These are phyloP conservation scores for Dioszegia hungarica DNA, from an alignment of 768 basidiomycete genomes.

Conservation along the genomic window DNA sequence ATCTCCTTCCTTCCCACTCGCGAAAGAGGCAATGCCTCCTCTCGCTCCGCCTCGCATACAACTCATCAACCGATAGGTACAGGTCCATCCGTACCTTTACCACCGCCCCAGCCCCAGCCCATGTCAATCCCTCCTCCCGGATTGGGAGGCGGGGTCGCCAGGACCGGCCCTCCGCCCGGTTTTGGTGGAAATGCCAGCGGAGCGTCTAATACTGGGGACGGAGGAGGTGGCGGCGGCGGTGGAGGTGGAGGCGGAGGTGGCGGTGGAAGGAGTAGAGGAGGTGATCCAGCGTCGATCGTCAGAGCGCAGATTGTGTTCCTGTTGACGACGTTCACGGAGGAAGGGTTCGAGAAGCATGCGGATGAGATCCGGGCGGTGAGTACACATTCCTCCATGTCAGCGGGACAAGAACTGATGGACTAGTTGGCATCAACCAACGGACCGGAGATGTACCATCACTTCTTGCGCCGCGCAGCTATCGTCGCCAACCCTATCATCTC, in stretches of 20 bases:
- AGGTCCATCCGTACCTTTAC: background rate
- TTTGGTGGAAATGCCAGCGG: conserved; percentile 18
- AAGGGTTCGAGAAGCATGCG: conserved; percentile 91
- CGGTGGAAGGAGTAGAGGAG: conserved; percentile 9
- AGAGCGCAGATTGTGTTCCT: conserved; percentile 91
- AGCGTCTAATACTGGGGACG: conserved; percentile 8
- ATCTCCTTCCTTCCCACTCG: background rate
- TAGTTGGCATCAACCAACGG: conserved; percentile 98
- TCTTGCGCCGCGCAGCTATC: conserved; percentile 89
- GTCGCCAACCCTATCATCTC: conserved; percentile 56
- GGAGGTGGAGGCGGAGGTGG: too few species aligned
- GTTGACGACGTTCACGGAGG: conserved; percentile 90
- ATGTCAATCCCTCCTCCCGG: conserved; percentile 45
- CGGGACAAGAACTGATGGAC: background rate
- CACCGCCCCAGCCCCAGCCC: background rate
- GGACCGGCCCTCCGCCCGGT: conserved; percentile 40
- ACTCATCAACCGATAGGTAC: background rate
- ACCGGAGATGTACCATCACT: conserved; percentile 93
- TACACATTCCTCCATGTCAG: conserved; percentile 18
- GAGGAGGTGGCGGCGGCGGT: conserved; percentile 7
- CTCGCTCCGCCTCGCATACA: background rate
- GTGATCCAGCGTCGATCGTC: conserved; percentile 39
- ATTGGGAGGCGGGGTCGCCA: conserved; percentile 38
- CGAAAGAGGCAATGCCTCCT: conserved; percentile 8
- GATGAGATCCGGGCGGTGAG: conserved; percentile 89